phyloP scores from a whole-genome alignment of 257 asterid genomes.

The Echites panduratus region DNA sequence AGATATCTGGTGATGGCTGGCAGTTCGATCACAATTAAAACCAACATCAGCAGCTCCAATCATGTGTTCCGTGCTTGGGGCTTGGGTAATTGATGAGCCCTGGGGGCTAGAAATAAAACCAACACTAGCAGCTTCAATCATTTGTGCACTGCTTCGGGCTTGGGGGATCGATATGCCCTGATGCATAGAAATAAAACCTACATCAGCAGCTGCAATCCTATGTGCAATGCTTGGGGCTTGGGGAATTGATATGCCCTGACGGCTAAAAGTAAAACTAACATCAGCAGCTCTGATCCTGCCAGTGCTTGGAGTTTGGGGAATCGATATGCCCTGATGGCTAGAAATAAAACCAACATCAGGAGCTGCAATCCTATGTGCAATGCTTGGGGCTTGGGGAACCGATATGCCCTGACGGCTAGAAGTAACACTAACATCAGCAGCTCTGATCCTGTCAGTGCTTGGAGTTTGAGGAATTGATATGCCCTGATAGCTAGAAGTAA shows the following conservation, averaged over 20 bases:
- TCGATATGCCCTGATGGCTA: background rate
- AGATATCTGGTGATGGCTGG: background rate
- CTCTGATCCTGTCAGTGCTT: background rate
- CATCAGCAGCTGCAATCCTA: background rate
- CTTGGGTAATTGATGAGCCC: slow-evolving; percentile 1
- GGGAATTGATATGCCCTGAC: background rate
- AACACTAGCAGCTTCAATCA: background rate
- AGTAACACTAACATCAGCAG: background rate
- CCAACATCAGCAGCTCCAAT: background rate
- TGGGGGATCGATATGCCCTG: background rate
- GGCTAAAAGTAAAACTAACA: background rate
- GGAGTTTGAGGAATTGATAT: background rate
- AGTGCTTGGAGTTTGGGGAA: background rate
- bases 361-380: background rate
- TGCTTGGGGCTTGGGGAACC: slow-evolving; percentile 8
- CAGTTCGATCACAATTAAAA: background rate
- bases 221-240: background rate
- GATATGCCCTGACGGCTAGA: background rate
- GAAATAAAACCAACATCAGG: background rate
- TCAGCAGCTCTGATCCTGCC: background rate
- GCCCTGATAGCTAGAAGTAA: background rate
- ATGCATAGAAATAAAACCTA: background rate
- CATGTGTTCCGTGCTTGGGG: background rate
- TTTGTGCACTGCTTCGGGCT: background rate
- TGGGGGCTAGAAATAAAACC: background rate